Evolutionary conservation across 768 basidiomycete genomes (phyloP).

Genomic region (Lactifluus echinatus): DNA sequence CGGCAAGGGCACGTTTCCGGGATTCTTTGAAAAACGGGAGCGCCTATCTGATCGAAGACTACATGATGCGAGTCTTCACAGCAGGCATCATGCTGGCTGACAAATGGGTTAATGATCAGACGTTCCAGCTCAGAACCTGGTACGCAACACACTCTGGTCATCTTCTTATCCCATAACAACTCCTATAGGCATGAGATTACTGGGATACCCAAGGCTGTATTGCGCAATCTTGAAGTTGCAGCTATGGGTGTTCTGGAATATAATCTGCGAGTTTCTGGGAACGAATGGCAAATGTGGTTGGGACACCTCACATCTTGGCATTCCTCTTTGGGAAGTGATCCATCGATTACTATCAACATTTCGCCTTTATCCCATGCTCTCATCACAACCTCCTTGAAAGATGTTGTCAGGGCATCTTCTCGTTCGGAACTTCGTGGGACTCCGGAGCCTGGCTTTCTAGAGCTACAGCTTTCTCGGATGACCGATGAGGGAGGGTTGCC

Average conservation of each 20-base stretch:
- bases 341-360: constrained; percentile 5
- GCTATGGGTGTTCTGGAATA: constrained; percentile 19
- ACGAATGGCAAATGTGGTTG: constrained; percentile 19
- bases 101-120: constrained; percentile 28
- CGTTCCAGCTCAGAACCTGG: constrained; percentile 28
- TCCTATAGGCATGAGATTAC: constrained; percentile 14
- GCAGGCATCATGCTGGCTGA: constrained; percentile 31
- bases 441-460: constrained; percentile 12
- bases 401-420: constrained; percentile 13
- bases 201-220: constrained; percentile 9
- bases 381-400: constrained; percentile 14
- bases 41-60: constrained; percentile 25
- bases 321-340: constrained; percentile 11
- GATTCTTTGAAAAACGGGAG: constrained; percentile 27
- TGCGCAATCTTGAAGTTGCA: constrained; percentile 16
- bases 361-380: constrained; percentile 12
- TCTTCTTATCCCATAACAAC: not conserved
- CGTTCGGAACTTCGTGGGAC: constrained; percentile 5
- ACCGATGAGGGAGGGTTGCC: not conserved
- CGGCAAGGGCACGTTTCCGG: constrained; percentile 25
- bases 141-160: constrained; percentile 14
- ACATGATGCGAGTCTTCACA: constrained; percentile 30
- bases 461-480: constrained; percentile 11
- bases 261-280: constrained; percentile 13
- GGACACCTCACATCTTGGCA: constrained; percentile 19